Evolutionary conservation across 257 asterid species (phyloP).

Genomic region (Nicotiana attenuata): DNA sequence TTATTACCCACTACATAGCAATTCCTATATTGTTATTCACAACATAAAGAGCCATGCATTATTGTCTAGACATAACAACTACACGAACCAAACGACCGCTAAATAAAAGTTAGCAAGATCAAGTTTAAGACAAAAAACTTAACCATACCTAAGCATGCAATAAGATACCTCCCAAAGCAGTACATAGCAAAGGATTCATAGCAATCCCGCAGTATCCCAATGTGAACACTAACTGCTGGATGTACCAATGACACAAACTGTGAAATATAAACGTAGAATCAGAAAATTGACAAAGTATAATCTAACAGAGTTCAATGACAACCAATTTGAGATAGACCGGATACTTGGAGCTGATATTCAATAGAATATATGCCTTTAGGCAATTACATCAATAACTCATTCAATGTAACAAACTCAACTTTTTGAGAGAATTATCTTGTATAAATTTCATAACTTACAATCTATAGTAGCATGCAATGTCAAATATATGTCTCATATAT

Average conservation of each 20-base stretch:
- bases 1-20: background rate
- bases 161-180: slow-evolving; percentile 96
- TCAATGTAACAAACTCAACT: background rate
- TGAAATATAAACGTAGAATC: slow-evolving; percentile 19
- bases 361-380: background rate
- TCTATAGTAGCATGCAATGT: background rate
- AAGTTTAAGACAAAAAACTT: background rate
- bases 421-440: background rate
- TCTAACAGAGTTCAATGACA: background rate
- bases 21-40: background rate
- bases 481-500: background rate
- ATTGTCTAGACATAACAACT: background rate
- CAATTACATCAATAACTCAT: background rate
- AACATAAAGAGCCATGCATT: background rate
- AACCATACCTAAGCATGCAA: slow-evolving; percentile 84
- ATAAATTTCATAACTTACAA: background rate
- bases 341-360: background rate
- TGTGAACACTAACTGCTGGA: slow-evolving; percentile 78
- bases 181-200: slow-evolving; percentile 99
- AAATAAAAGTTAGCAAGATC: background rate
- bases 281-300: background rate
- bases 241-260: slow-evolving; percentile 84
- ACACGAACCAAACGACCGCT: background rate
- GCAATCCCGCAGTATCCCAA: slow-evolving; percentile 93
- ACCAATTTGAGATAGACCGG: background rate